These are phyloP conservation scores for Penicillium taxi DNA, from an alignment of 495 filamentous ascomycete species.

Conservation along the genomic window DNA sequence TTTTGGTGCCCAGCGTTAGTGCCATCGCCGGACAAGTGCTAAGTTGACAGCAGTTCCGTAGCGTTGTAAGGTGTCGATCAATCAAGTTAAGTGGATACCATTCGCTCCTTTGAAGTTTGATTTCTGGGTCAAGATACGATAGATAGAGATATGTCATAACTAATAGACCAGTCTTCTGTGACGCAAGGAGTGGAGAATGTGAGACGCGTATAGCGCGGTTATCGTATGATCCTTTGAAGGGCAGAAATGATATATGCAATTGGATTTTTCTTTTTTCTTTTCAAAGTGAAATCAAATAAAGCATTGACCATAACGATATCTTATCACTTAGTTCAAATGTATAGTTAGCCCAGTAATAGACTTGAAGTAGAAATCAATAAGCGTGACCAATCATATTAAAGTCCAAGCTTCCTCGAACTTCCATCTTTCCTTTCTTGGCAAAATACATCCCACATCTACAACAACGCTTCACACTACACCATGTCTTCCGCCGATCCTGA, in stretches of 20 bases:
- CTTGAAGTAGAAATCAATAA: no score
- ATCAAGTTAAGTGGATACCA: conserved; percentile 2
- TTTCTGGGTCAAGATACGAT: not conserved
- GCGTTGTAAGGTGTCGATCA: conserved; percentile 16
- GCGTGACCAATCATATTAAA: no score
- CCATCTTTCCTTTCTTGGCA: no score
- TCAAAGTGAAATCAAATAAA: no score
- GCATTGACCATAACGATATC: not conserved
- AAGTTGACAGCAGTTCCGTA: conserved; percentile 19
- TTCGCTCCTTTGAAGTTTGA: conserved; percentile 6
- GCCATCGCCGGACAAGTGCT: conserved; percentile 4
- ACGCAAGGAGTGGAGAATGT: conserved; percentile 14
- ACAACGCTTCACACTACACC: no score
- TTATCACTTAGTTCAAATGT: no score
- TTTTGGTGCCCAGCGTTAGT: conserved; percentile 2
- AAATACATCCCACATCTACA: no score
- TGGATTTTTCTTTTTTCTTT: no score
- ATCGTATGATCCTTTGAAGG: conserved; percentile 2
- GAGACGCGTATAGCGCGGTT: conserved; percentile 20
- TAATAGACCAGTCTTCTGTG: conserved; percentile 1
- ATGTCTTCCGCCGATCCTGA: conserved; percentile 25
- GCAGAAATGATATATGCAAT: no score
- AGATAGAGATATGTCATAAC: conserved; percentile 12
- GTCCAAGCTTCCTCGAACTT: no score
- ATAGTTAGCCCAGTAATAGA: no score